A percentile compares a stretch with the other conserved stretches of the same genome.
Evolutionary conservation across 768 basidiomycete genomes (phyloP).

Genomic region (Leccinum variicolor): DNA sequence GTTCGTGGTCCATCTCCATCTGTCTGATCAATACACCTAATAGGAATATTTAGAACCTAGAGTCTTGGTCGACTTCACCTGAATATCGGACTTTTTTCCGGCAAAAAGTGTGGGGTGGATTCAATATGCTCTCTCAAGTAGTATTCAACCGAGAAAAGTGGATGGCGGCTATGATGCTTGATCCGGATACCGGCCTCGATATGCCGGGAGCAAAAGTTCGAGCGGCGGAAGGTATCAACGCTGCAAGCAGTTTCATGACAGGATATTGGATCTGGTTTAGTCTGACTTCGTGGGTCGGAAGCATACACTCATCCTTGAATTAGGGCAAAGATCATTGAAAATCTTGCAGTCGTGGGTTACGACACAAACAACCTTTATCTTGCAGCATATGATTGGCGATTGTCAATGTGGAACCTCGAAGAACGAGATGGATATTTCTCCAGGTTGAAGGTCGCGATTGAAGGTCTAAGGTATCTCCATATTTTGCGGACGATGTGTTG

Average conservation of each 20-base stretch:
- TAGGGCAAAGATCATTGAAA: conserved; percentile 92
- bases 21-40: neutral
- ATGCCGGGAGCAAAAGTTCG: conserved; percentile 82
- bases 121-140: conserved; percentile 80
- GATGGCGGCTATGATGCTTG: conserved; percentile 88
- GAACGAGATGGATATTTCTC: conserved; percentile 89
- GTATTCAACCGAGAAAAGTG: conserved; percentile 85
- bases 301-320: neutral
- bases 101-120: conserved; percentile 80
- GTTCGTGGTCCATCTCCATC: conserved; percentile 37
- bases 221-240: conserved; percentile 89
- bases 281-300: neutral
- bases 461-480: conserved; percentile 58
- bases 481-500: neutral
- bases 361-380: conserved; percentile 86
- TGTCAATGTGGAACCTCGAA: conserved; percentile 89
- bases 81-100: conserved; percentile 89
- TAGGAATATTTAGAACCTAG: conserved; percentile 57
- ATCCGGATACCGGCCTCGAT: conserved; percentile 89
- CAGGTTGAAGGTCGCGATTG: conserved; percentile 75
- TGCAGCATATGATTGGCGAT: conserved; percentile 88
- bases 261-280: conserved; percentile 93
- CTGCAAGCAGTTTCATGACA: conserved; percentile 80
- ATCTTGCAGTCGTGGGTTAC: conserved; percentile 89
- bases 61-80: conserved; percentile 89